phyloP scores from a whole-genome alignment of 208 protist genomes.

The Strigomonas culicis region DNA sequence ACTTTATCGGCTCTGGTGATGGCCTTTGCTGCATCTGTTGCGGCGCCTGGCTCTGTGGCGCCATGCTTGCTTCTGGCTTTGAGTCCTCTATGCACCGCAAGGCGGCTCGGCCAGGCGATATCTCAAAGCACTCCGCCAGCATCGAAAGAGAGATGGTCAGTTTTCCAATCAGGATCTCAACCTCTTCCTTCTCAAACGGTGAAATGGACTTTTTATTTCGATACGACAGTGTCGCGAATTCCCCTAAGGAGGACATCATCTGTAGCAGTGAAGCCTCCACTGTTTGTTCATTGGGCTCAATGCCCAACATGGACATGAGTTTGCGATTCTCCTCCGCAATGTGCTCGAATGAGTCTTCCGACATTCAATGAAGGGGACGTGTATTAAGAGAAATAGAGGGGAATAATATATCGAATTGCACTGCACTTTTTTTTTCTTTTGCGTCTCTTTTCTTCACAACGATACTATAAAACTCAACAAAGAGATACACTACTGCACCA shows the following conservation, averaged over 20 bases:
- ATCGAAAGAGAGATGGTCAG: constrained; percentile 53
- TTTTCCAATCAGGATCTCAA: constrained; percentile 46
- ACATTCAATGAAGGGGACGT: neutral
- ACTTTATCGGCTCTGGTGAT: neutral
- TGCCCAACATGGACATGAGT: constrained; percentile 28
- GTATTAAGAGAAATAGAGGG: neutral
- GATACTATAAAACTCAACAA: too few relatives aligned
- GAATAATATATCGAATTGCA: too few relatives aligned
- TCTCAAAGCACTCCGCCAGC: constrained; percentile 53
- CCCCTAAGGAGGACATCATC: constrained; percentile 74
- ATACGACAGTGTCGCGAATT: constrained; percentile 55
- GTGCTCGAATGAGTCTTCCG: constrained; percentile 34
- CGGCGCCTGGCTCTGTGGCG: constrained; percentile 1
- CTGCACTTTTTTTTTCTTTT: too few relatives aligned
- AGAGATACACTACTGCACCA: too few relatives aligned
- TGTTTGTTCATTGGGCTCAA: constrained; percentile 22
- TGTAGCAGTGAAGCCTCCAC: constrained; percentile 57
- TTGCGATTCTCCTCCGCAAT: constrained; percentile 52
- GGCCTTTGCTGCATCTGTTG: neutral
- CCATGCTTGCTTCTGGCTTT: neutral
- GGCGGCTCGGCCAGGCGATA: constrained; percentile 43
- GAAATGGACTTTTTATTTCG: constrained; percentile 43
- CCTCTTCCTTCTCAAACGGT: constrained; percentile 68
- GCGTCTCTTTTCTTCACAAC: too few relatives aligned
- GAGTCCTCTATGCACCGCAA: constrained; percentile 46